Evolutionary conservation across 2,329 filamentous ascomycete genomes (phyloP), one percentile per base, ranked within the genome.

Genomic region (Ambrosiella xylebori): DNA sequence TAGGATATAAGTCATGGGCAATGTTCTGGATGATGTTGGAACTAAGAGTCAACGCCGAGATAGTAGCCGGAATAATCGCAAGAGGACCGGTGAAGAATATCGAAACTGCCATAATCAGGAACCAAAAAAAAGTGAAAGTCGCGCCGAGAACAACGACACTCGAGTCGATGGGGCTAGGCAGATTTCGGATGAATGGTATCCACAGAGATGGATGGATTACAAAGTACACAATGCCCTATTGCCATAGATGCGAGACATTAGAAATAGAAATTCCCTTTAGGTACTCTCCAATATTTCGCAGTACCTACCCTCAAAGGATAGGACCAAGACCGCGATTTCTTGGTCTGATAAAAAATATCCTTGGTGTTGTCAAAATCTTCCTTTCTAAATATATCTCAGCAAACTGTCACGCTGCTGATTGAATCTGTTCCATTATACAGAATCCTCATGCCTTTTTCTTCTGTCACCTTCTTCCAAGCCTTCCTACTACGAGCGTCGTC

Each of bases 81-180:
- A 91, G 71, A 0, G 86, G 90, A 0, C 91, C 91, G 63, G 88
- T 91, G 62, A 94, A 86, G 64, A 96, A 82, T 56, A 88, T 77
- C 50, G 95, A 78, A 12, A 95, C 70, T 0, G 88, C 86, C 27
- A 88, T 79, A 73, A 96, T 91, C 0, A 91, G 91, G 7, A 83
- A 66, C 68, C 95, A 96, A 54, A 89, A 86, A 67, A 96, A 82
- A 64, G 85, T 73, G 71, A 97, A 96, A 88, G 96, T 94, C 68
- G 79, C 75, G 9, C 75, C 74, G 1, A 90, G 83, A 51, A 96
- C 82, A 50, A 80, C 78, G 8, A 83, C 69, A 12, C 86, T 88
- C 1, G 95, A 77, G 1, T 78, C 76, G 55, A 94, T 64, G 36
- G 84, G 88, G 2, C 79, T 77, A 1, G 73, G 67, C 50, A 84